These are phyloP conservation scores for Spiromastix sp. DNA, from an alignment of 2,329 filamentous ascomycete genomes.

Conservation along the genomic window DNA sequence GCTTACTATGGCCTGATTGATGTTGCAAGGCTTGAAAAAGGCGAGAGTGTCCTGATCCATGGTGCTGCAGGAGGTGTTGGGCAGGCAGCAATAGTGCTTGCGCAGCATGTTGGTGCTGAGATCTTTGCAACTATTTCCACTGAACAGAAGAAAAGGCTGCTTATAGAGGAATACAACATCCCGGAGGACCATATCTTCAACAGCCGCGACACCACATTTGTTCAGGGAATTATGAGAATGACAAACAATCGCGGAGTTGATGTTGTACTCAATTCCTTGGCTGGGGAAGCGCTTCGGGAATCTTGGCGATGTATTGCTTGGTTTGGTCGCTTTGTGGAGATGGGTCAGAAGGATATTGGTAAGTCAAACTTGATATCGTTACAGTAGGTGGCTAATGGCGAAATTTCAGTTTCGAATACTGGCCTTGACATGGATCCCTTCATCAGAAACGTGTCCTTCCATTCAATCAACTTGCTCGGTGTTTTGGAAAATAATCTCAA, in stretches of 20 bases:
- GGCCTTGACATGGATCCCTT: constrained; percentile 16
- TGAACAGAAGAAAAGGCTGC: constrained; percentile 9
- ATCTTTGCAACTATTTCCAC: constrained; percentile 14
- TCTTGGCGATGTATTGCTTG: constrained; percentile 10
- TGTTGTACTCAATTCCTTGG: constrained; percentile 11
- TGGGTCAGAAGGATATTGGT: neutral
- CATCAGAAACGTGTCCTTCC: constrained; percentile 8
- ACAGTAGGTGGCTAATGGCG: too few species aligned
- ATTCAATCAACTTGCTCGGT: constrained; percentile 9
- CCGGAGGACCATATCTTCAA: constrained; percentile 9
- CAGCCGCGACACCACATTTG: constrained; percentile 8
- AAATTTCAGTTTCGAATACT: too few species aligned
- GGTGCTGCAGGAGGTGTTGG: constrained; percentile 15
- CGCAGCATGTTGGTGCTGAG: constrained; percentile 12
- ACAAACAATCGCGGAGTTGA: constrained; percentile 10
- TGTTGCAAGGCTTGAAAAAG: constrained; percentile 5
- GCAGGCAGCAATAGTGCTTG: constrained; percentile 14
- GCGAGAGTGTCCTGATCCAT: constrained; percentile 16
- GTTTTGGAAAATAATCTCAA: too few species aligned
- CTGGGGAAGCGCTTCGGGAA: constrained; percentile 8
- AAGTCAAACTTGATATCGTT: too few species aligned
- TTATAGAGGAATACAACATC: constrained; percentile 10
- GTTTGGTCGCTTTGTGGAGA: constrained; percentile 9
- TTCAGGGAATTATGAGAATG: constrained; percentile 7
- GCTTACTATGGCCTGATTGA: constrained; percentile 7